Conservation (phyloP, 2,329 filamentous ascomycete species). For the Lojkania enalia region DNA sequence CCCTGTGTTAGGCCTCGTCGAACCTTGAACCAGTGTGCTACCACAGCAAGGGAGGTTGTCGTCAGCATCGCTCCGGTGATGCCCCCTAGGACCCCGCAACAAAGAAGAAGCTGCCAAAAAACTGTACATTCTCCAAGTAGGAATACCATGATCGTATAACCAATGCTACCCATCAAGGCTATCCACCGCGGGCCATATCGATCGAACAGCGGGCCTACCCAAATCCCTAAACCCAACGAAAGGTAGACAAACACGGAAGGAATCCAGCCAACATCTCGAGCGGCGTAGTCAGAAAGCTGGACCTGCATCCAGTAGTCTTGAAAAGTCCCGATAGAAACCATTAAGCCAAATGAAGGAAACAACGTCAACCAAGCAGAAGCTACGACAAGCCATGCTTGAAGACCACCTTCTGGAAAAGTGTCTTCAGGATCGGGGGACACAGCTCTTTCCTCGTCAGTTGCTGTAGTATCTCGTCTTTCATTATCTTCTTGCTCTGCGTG, state of each 20-base stretch:
- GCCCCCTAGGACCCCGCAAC: constrained; percentile 46
- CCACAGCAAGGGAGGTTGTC: constrained; percentile 40
- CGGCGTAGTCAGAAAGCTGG: constrained; percentile 66
- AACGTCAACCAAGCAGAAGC: constrained; percentile 40
- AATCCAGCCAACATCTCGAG: constrained; percentile 79
- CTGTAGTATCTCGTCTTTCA: not conserved
- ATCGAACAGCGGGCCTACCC: constrained; percentile 75
- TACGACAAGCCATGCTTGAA: constrained; percentile 47
- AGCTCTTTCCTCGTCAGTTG: constrained; percentile 14
- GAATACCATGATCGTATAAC: constrained; percentile 35
- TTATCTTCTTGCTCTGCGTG: not conserved
- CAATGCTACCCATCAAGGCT: constrained; percentile 31
- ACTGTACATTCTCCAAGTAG: constrained; percentile 37
- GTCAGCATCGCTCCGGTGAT: constrained; percentile 44
- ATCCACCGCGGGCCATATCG: constrained; percentile 43
- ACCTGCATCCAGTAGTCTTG: constrained; percentile 76
- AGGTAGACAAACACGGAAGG: constrained; percentile 85
- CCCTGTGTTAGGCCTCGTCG: constrained; percentile 44
- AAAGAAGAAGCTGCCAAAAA: constrained; percentile 50
- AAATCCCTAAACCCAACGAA: constrained; percentile 79
- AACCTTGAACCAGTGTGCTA: constrained; percentile 47
- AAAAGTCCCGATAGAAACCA: constrained; percentile 66
- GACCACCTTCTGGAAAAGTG: constrained; percentile 45
- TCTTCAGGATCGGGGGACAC: constrained; percentile 27
- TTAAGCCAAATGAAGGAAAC: constrained; percentile 43